Evolutionary conservation across 306 rosid genomes (phyloP).

Genomic region (Lithocarpus polystachyus): DNA sequence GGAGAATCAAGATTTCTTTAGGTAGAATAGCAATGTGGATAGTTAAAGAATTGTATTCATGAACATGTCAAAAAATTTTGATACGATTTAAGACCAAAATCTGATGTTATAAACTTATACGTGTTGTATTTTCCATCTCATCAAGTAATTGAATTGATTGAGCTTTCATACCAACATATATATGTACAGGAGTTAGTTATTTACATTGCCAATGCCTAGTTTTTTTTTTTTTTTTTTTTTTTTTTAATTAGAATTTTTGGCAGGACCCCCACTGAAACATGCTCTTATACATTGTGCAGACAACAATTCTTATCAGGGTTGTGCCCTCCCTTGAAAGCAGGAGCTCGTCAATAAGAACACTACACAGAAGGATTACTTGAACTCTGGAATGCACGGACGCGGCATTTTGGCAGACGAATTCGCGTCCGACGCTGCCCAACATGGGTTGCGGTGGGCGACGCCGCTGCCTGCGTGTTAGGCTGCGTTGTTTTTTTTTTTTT

Average conservation of each 20-base stretch:
- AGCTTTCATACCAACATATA: not conserved
- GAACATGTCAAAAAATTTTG: not conserved
- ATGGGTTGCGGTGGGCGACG: too few relatives aligned
- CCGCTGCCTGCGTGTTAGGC: too few relatives aligned
- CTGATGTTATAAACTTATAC: not conserved
- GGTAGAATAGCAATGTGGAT: not conserved
- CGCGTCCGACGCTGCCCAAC: too few relatives aligned
- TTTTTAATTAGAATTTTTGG: slow-evolving; percentile 5
- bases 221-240: not conserved
- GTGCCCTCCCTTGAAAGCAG: slow-evolving; percentile 64
- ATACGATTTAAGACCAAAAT: not conserved
- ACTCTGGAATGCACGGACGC: not conserved
- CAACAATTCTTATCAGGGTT: slow-evolving; percentile 72
- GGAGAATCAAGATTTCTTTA: not conserved
- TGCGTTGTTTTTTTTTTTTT: too few relatives aligned
- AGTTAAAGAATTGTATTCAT: not conserved
- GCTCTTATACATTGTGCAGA: slow-evolving; percentile 77
- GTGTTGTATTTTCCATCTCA: not conserved
- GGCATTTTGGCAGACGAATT: too few relatives aligned
- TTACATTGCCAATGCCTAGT: slow-evolving; percentile 5
- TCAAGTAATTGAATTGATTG: not conserved
- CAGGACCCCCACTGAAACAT: slow-evolving; percentile 78
- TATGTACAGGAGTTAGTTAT: not conserved
- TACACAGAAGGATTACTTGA: slow-evolving; percentile 24
- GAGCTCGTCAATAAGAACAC: slow-evolving; percentile 29